A percentile compares a stretch with the other conserved stretches of the same genome.
These are phyloP conservation scores for Funneliformis caledonium DNA, from an alignment of 371 early-diverging fungal species.

Conservation along the genomic window DNA sequence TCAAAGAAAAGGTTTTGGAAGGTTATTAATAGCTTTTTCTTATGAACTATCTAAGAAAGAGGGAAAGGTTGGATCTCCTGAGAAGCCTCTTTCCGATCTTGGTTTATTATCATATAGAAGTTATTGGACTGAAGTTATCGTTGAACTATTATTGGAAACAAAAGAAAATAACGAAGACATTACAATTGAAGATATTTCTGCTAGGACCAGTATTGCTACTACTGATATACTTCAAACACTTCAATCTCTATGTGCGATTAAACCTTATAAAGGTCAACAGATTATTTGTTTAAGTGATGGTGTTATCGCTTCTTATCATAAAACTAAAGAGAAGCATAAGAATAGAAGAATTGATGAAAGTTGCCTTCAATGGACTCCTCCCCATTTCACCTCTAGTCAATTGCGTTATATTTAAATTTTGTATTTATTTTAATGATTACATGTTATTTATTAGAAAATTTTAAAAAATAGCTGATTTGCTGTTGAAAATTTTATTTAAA, in stretches of 20 bases:
- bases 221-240: slow-evolving; percentile 97
- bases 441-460: too few relatives aligned
- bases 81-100: slow-evolving; percentile 99
- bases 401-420: slow-evolving; percentile 65
- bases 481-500: too few relatives aligned
- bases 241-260: slow-evolving; percentile 88
- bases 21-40: slow-evolving; percentile 95
- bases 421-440: neutral
- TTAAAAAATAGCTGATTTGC: too few relatives aligned
- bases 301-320: slow-evolving; percentile 80
- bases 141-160: slow-evolving; percentile 57
- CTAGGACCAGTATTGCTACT: slow-evolving; percentile 85
- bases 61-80: slow-evolving; percentile 95
- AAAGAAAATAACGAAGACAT: slow-evolving; percentile 55
- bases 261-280: slow-evolving; percentile 93
- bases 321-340: slow-evolving; percentile 68
- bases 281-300: slow-evolving; percentile 90
- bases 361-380: slow-evolving; percentile 80
- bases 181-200: slow-evolving; percentile 83
- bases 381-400: slow-evolving; percentile 78
- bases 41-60: slow-evolving; percentile 98
- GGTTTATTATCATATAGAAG: slow-evolving; percentile 96
- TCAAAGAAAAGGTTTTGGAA: slow-evolving; percentile 98
- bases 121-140: slow-evolving; percentile 94
- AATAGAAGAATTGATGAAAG: slow-evolving; percentile 78